Evolutionary conservation across 768 basidiomycete species (phyloP), one percentile per base, ranked within the genome.

Genomic region (Tulasnella sp.): DNA sequence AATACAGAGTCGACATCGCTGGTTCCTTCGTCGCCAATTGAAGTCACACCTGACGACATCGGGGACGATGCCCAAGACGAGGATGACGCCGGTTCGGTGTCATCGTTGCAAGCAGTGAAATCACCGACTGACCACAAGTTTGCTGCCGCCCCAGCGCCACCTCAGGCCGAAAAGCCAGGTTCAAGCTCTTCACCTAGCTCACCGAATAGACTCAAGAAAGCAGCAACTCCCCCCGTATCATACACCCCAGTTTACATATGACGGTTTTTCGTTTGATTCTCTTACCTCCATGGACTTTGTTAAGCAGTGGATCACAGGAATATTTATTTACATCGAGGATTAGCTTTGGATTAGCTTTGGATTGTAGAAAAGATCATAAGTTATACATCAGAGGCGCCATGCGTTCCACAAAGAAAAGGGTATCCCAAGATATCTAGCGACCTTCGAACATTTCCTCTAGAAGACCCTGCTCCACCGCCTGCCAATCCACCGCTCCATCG

Each of bases 391-490:
- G 14, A 37, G 64, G 20, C 64, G 8, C 64, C n/a, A 16, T 69
- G 6, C 31, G 64, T 37, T 28, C 34, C 34, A 16, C 16, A 31
- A 69, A 34, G 28, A 31, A 37, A 69, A 7, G 28, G 28, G 28
- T 69, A 28, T 75, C 40, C 40, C 46, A 24, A 41, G 28, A 22
- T 60, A 20, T 37, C 64, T 73, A 82, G 22, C 81, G 54, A 20
- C 85, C 86, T 24, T 98, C 96, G 84, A 99, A 99, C 89, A 99
- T 92, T 85, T 99, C 97, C 74, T 91, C 89, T 86, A 94, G 87
- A 72, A 99, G 85, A 7, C 92, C 91, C 72, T 88, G 88, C 86
- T 99, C 97, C 31, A 99, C 93, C 3, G 92, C 92, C 44, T 92
- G 92, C 96, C 95, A 97, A 84, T 99, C 97, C 28, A 99, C 88